A percentile compares a stretch with the other conserved stretches of the same genome.
Evolutionary conservation across 148 eudicot genomes (phyloP).

Genomic region (Mesembryanthemum crystallinum): DNA sequence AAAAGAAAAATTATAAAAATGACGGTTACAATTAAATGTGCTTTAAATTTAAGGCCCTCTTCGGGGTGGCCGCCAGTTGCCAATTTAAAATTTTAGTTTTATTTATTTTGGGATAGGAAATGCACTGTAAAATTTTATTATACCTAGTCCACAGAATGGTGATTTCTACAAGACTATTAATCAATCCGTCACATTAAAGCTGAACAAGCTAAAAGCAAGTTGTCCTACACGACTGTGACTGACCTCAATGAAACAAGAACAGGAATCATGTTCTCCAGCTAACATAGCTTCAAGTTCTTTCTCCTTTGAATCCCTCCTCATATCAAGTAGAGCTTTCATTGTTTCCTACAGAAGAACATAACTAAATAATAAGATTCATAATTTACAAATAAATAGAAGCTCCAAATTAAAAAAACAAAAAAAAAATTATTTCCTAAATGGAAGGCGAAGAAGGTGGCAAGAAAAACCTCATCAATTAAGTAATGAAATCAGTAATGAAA

Average conservation of each 20-base stretch:
- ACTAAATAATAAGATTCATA: background rate
- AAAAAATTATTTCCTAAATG: background rate
- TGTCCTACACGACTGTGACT: background rate
- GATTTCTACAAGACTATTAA: background rate
- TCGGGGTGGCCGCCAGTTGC: no score
- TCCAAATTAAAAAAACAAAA: no score
- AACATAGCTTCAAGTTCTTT: slow-evolving; percentile 90
- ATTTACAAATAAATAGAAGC: no score
- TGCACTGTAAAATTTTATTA: background rate
- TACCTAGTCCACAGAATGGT: background rate
- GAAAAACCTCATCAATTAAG: background rate
- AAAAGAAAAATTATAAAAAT: background rate
- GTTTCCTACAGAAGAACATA: slow-evolving; percentile 54
- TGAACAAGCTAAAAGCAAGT: background rate
- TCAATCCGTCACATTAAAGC: background rate
- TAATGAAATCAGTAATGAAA: background rate
- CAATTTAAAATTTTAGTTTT: no score
- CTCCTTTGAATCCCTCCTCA: slow-evolving; percentile 77
- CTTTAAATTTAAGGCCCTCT: no score
- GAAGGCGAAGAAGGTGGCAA: slow-evolving; percentile 2
- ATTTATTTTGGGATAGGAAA: no score
- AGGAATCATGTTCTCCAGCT: slow-evolving; percentile 83
- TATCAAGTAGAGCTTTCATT: slow-evolving; percentile 61
- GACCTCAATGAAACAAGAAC: slow-evolving; percentile 96
- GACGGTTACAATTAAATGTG: no score